phyloP scores from a whole-genome alignment of 441 rosid genomes.

The Gossypium davidsonii region DNA sequence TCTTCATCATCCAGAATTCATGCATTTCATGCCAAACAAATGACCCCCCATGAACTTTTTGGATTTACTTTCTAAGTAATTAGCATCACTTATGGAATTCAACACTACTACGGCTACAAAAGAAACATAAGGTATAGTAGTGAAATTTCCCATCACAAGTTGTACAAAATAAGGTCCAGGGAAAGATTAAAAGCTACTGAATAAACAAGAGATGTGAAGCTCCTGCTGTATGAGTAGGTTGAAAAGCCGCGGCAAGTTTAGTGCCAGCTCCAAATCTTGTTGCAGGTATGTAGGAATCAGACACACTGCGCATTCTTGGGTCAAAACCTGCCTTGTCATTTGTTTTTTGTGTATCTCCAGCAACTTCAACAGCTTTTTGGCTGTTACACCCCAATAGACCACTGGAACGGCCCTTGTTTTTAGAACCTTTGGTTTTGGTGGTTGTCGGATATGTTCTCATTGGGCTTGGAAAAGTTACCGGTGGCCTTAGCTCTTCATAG shows the following conservation, averaged over 20 bases:
- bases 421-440: constrained; percentile 18
- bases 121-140: background rate
- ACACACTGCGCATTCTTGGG: constrained; percentile 5
- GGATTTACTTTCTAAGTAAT: background rate
- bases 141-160: background rate
- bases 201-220: constrained; percentile 37
- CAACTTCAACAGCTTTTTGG: constrained; percentile 56
- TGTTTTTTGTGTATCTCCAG: constrained; percentile 44
- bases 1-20: background rate
- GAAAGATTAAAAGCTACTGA: constrained; percentile 17
- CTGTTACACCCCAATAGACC: constrained; percentile 65
- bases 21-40: background rate
- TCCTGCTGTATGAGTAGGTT: constrained; percentile 25
- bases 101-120: background rate
- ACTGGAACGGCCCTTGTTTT: constrained; percentile 29
- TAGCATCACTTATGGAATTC: background rate
- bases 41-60: background rate
- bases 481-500: constrained; percentile 41
- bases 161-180: background rate
- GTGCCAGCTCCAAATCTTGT: constrained; percentile 41
- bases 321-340: constrained; percentile 24
- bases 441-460: constrained; percentile 14
- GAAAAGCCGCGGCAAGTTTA: constrained; percentile 29
- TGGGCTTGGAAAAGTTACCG: constrained; percentile 24
- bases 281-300: constrained; percentile 28